These are phyloP conservation scores for Penicillium samsonianum DNA, from an alignment of 495 filamentous ascomycete species.

Conservation along the genomic window DNA sequence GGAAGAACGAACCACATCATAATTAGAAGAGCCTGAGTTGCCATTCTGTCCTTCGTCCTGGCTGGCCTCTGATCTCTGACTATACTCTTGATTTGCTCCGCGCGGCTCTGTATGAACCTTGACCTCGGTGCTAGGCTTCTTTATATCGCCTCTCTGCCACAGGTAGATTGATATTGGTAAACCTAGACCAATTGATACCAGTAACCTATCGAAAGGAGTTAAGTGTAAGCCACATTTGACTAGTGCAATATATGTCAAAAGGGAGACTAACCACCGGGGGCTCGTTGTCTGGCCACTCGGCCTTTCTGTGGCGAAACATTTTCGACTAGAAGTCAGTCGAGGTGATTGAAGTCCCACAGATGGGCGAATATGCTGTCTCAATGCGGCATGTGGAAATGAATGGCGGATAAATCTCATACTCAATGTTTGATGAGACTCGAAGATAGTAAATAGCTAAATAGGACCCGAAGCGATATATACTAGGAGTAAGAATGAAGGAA, in stretches of 20 bases:
- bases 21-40: neutral
- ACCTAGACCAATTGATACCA: neutral
- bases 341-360: neutral
- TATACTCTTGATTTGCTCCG: slow-evolving; percentile 7
- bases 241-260: no score
- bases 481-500: neutral
- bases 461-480: neutral
- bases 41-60: neutral
- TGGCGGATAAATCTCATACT: slow-evolving; percentile 1
- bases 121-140: neutral
- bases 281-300: neutral
- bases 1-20: neutral
- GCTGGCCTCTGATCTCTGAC: neutral
- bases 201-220: neutral
- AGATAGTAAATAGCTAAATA: neutral
- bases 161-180: neutral
- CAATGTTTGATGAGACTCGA: neutral
- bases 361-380: neutral
- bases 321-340: neutral
- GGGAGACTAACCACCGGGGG: neutral
- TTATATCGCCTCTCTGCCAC: neutral
- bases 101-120: neutral
- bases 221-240: neutral
- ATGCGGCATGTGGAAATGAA: neutral
- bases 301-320: neutral